Evolutionary conservation across 345 rosid genomes (phyloP).

Genomic region (Citropsis articulata): DNA sequence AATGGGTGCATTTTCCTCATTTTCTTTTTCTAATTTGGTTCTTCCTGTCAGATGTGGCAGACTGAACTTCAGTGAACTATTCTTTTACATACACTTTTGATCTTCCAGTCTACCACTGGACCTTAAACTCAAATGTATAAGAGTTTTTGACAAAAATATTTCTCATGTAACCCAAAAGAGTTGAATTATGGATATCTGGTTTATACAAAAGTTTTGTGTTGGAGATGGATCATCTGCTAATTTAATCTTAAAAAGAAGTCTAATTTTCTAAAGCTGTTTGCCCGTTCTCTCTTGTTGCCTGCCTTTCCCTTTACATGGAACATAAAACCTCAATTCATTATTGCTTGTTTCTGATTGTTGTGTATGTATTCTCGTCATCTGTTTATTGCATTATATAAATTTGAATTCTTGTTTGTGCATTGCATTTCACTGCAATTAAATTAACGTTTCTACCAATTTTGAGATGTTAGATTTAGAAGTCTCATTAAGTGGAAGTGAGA

Average conservation of each 20-base stretch:
- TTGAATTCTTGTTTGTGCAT: background rate
- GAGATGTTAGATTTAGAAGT: background rate
- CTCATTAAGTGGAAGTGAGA: constrained; percentile 10
- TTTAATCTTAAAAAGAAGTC: no score
- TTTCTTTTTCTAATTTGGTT: background rate
- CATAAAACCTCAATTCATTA: background rate
- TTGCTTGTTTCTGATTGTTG: background rate
- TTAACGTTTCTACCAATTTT: background rate
- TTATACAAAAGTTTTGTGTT: background rate
- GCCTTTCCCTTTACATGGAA: background rate
- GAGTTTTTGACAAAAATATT: background rate
- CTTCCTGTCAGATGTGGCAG: background rate
- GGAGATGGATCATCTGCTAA: background rate
- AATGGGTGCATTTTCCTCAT: background rate
- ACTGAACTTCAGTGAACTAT: background rate
- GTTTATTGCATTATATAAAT: background rate
- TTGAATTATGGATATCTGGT: background rate
- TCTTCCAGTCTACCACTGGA: background rate
- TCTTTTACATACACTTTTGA: background rate
- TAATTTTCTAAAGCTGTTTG: no score
- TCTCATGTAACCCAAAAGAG: background rate
- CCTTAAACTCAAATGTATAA: background rate
- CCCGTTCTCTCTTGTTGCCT: background rate
- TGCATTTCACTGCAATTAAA: background rate
- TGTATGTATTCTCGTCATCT: background rate